Conservation (phyloP, 176 grass and related monocot genomes). For the Saccharum spontaneum region DNA sequence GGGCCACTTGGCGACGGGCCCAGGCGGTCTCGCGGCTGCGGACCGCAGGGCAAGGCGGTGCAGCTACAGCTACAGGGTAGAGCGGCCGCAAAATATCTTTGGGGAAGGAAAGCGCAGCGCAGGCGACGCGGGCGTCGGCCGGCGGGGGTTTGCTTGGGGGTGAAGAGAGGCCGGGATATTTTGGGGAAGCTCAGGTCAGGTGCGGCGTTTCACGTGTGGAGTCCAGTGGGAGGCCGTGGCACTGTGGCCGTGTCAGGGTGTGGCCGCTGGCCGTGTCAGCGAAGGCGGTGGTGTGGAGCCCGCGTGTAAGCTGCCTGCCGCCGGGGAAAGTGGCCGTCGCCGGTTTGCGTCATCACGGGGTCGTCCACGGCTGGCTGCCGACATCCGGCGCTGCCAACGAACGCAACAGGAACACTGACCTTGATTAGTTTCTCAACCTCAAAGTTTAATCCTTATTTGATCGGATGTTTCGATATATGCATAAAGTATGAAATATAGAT, state of each 20-base stretch:
- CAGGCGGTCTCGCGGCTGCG: not conserved
- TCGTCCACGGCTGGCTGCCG: not conserved
- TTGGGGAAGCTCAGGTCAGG: constrained; percentile 7
- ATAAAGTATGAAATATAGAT: too few relatives aligned
- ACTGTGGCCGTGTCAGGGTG: not conserved
- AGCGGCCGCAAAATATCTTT: constrained; percentile 24
- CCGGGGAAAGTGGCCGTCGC: not conserved
- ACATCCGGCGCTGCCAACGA: not conserved
- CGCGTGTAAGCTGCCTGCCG: not conserved
- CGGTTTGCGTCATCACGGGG: not conserved
- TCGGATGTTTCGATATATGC: too few relatives aligned
- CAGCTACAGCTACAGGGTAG: not conserved
- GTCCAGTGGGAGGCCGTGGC: not conserved
- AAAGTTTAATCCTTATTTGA: too few relatives aligned
- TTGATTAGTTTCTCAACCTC: too few relatives aligned
- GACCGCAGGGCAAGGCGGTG: constrained; percentile 31
- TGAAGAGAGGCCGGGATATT: constrained; percentile 52
- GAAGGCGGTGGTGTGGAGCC: not conserved
- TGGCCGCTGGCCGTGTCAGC: constrained; percentile 4
- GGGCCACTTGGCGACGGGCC: constrained; percentile 28
- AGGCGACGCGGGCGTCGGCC: not conserved
- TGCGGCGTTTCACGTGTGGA: not conserved
- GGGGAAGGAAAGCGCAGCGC: not conserved
- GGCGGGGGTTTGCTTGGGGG: constrained; percentile 49
- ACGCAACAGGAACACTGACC: not conserved